Percentiles rank a stretch among this genome's conserved stretches.
Evolutionary conservation across 257 asterid genomes (phyloP).

Genomic region (Gentiana dahurica): DNA sequence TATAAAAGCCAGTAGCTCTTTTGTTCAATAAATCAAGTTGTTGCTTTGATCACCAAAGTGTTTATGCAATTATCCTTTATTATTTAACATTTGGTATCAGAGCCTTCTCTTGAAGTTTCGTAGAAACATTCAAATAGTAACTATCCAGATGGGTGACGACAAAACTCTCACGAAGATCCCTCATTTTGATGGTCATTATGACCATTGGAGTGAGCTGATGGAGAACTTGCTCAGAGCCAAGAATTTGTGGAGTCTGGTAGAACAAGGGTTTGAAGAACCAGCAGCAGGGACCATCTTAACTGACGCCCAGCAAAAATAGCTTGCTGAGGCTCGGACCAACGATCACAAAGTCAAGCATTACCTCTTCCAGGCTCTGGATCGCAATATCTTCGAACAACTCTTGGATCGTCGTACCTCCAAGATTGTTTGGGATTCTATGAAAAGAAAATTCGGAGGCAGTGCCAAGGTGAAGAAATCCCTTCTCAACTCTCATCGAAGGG

Average conservation of each 20-base stretch:
- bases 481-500: neutral
- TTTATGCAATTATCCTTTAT: too few relatives aligned
- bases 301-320: neutral
- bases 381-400: neutral
- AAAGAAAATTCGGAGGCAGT: neutral
- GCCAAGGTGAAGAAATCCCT: neutral
- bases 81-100: too few relatives aligned
- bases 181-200: too few relatives aligned
- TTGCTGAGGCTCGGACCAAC: neutral
- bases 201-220: too few relatives aligned
- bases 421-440: neutral
- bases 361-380: neutral
- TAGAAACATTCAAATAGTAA: too few relatives aligned
- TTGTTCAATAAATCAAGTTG: too few relatives aligned
- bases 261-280: neutral
- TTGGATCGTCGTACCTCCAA: neutral
- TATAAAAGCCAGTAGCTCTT: too few relatives aligned
- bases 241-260: neutral
- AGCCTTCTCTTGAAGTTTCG: too few relatives aligned
- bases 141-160: too few relatives aligned
- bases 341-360: neutral
- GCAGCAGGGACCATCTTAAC: neutral
- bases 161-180: too few relatives aligned
- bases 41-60: too few relatives aligned
- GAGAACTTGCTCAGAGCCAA: neutral